Base-by-base conservation (phyloP, 345 rosid species). In the Corchorus olitorius region DNA sequence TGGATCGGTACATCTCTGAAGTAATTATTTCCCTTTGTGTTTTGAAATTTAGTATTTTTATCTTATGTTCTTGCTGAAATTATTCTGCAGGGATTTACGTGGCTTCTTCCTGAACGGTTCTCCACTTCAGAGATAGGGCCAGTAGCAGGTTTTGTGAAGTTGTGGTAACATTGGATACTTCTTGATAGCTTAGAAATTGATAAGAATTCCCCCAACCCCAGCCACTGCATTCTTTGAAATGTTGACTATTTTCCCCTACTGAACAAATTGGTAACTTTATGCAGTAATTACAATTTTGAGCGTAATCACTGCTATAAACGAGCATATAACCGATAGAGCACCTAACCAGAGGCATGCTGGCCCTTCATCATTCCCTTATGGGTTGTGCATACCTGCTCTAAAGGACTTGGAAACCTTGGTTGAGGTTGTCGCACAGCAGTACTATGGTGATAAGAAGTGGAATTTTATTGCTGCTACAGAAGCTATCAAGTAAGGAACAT, bases 111-210 rank as follows among this genome's bases (percentile, higher is more conserved):
- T 2, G 97, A 91, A 85, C 83, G 95, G 78, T 93, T 94, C 83
- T 93, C 97, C 56, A 73, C 83, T 80, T 93, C 98, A 81, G 97
- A 91, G 89, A 94, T 94, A 73, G 95, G 94, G 81, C 97, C 97
- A 78, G 97, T 93, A 94, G 97, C 98, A 93, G 98, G 97, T 94
- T 94, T 89, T 90, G 92, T 92, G 90, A 86, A 81, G 86, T 62
- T 92, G 93, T 88, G 97, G 97, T 89, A 92, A 91, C 98, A 78
- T 78, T 88, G 84, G 80, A 80, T 85, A 80, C 89, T 89, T 82
- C 84, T 81, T 76, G 71, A 77, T 76, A 55, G 73, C 73, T 82
- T 82, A 75, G 79, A 71, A 70, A 15, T 59, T 70, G 49, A 60
- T 45, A 70, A 50, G 60, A 60, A 37, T 74, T 13, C 16, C 61